Conservation (phyloP, 2,329 filamentous ascomycete species). For the Fusarium tupiense region DNA sequence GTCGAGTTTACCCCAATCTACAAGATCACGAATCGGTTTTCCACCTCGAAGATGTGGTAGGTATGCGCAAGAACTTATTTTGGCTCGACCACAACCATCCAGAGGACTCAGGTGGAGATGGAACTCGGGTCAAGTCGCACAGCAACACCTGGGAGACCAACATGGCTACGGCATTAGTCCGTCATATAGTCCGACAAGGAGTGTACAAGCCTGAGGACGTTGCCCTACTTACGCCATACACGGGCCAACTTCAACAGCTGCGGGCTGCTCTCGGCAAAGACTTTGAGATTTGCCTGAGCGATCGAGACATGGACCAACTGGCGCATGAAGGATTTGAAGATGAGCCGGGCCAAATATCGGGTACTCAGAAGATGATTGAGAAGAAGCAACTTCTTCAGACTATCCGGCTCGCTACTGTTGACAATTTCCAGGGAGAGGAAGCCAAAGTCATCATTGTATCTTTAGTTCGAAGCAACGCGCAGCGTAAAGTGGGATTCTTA, state of each 20-base stretch:
- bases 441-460: conserved; percentile 76
- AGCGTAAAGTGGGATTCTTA: conserved; percentile 71
- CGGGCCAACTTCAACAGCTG: conserved; percentile 65
- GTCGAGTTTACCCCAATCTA: too few relatives aligned
- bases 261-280: conserved; percentile 54
- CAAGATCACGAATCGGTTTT: conserved; percentile 39
- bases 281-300: conserved; percentile 71
- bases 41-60: conserved; percentile 59
- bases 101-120: conserved; percentile 52
- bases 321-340: background rate
- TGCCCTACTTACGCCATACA: conserved; percentile 75
- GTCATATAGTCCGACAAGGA: conserved; percentile 73
- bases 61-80: conserved; percentile 64
- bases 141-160: conserved; percentile 69
- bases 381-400: conserved; percentile 55
- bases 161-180: conserved; percentile 70
- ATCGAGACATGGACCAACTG: conserved; percentile 68
- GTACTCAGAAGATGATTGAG: background rate
- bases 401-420: conserved; percentile 70
- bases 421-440: conserved; percentile 84
- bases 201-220: conserved; percentile 69
- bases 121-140: conserved; percentile 55
- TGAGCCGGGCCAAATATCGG: background rate
- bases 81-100: conserved; percentile 68
- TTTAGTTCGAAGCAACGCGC: conserved; percentile 73